A percentile compares a stretch with the other conserved stretches of the same genome.
phyloP scores from a whole-genome alignment of 768 basidiomycete genomes.

The Macrolepiota albuminosa region DNA sequence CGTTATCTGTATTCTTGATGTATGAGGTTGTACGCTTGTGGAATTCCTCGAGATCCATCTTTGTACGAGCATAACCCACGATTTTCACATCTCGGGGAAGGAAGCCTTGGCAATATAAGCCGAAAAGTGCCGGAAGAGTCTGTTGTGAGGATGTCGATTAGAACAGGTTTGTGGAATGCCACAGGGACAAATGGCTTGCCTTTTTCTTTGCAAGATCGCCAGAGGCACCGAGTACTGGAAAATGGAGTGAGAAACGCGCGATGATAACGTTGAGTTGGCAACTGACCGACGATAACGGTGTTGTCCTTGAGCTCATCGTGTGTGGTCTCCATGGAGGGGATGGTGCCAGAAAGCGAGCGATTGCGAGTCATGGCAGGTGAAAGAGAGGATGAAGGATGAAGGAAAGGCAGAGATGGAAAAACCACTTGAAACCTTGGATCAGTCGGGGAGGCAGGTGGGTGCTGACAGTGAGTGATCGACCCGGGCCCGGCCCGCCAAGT shows the following conservation, averaged over 20 bases:
- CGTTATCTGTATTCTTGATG: slow-evolving; percentile 74
- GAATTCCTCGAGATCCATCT: slow-evolving; percentile 85
- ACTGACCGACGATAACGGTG: slow-evolving; percentile 82
- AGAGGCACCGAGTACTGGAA: slow-evolving; percentile 85
- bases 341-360: slow-evolving; percentile 70
- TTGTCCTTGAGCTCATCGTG: slow-evolving; percentile 78
- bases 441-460: slow-evolving; percentile 6
- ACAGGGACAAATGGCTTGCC: slow-evolving; percentile 33
- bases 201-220: slow-evolving; percentile 99
- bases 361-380: slow-evolving; percentile 37
- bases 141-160: slow-evolving; percentile 26
- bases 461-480: slow-evolving; percentile 14
- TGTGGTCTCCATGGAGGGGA: slow-evolving; percentile 82
- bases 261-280: slow-evolving; percentile 13
- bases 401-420: slow-evolving; percentile 10
- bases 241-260: slow-evolving; percentile 7
- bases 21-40: slow-evolving; percentile 79
- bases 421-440: not conserved
- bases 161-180: slow-evolving; percentile 2
- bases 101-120: slow-evolving; percentile 73
- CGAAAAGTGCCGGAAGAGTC: slow-evolving; percentile 96
- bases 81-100: slow-evolving; percentile 85
- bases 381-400: slow-evolving; percentile 5
- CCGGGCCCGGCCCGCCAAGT: slow-evolving; percentile 7
- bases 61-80: slow-evolving; percentile 95